Conservation (phyloP, 257 asterid genomes). For the Nicotiana noctiflora region DNA sequence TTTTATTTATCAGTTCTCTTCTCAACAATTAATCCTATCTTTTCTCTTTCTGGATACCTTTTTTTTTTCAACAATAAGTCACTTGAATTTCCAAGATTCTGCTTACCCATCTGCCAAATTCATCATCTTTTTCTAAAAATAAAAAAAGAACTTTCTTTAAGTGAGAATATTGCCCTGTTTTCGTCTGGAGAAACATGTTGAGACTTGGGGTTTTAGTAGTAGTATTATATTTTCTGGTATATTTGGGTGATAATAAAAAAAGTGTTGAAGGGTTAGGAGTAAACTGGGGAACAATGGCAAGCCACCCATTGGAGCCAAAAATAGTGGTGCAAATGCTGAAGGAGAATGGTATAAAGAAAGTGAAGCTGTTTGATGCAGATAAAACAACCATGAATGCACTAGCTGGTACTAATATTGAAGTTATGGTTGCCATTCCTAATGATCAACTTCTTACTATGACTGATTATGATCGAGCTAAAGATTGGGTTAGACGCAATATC, state of each 20-base stretch:
- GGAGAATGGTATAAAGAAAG: constrained; percentile 11
- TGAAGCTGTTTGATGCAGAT: constrained; percentile 13
- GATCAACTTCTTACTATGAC: constrained; percentile 15
- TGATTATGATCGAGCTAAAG: constrained; percentile 8
- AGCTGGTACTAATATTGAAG: constrained; percentile 10
- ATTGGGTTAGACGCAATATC: constrained; percentile 14
- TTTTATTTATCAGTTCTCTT: neutral
- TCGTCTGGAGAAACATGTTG: neutral
- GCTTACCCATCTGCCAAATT: too few relatives aligned
- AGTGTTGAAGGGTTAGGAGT: constrained; percentile 14
- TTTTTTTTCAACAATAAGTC: neutral
- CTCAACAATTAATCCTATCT: too few relatives aligned
- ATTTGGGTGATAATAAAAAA: neutral
- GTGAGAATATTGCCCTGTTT: neutral
- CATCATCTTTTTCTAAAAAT: too few relatives aligned
- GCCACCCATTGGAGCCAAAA: constrained; percentile 7
- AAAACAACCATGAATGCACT: constrained; percentile 7
- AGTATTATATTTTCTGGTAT: neutral
- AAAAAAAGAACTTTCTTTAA: too few relatives aligned
- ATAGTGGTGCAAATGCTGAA: constrained; percentile 10
- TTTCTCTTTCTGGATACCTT: neutral
- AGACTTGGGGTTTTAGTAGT: neutral
- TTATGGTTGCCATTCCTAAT: constrained; percentile 16
- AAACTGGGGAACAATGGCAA: constrained; percentile 17
- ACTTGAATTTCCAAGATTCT: constrained; percentile 3